Evolutionary conservation across 208 protist species (phyloP).

Genomic region (Angomonas desouzai): DNA sequence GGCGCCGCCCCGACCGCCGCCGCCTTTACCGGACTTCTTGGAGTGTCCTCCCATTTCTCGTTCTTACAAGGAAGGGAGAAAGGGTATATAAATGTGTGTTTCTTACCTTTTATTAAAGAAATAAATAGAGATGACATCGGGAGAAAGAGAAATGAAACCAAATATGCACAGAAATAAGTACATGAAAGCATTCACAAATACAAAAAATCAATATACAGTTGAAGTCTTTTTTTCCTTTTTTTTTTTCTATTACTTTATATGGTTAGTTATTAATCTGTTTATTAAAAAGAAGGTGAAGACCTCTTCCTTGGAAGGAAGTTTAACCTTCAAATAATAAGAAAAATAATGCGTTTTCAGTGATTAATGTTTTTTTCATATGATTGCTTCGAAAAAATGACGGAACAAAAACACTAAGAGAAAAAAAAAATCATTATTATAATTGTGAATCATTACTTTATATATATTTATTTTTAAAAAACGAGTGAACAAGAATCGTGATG

Average conservation of each 20-base stretch:
- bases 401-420: neutral
- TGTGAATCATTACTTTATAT: slow-evolving; percentile 5
- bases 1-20: slow-evolving; percentile 42
- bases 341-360: slow-evolving; percentile 14
- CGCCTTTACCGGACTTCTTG: slow-evolving; percentile 80
- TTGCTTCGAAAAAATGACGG: neutral
- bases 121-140: too few species aligned
- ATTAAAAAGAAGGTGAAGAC: neutral
- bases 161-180: too few species aligned
- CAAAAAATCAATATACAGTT: too few species aligned
- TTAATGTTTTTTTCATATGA: slow-evolving; percentile 3
- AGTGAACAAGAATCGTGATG: slow-evolving; percentile 16
- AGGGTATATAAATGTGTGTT: too few species aligned
- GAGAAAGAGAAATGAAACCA: too few species aligned
- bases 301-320: neutral
- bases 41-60: slow-evolving; percentile 80
- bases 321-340: slow-evolving; percentile 16
- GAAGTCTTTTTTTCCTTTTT: slow-evolving; percentile 6
- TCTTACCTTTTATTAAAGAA: too few species aligned
- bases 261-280: neutral
- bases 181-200: too few species aligned
- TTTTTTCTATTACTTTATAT: slow-evolving; percentile 1
- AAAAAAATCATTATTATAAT: slow-evolving; percentile 11
- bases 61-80: too few species aligned
- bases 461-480: slow-evolving; percentile 16